Evolutionary conservation across 768 basidiomycete genomes (phyloP), one percentile per base, ranked within the genome.

Genomic region (Phylloporus sp.): DNA sequence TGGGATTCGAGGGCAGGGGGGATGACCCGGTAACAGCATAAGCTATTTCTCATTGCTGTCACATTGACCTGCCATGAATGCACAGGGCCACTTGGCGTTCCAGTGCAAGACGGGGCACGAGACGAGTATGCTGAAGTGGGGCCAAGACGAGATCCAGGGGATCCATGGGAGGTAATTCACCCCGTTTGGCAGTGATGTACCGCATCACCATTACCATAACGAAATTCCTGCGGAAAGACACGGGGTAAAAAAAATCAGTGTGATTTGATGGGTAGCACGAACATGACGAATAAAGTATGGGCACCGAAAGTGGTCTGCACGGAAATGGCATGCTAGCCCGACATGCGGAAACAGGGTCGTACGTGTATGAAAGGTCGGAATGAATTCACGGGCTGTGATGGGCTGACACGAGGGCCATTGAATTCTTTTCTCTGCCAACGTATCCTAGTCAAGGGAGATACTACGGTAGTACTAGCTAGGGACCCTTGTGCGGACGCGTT

Each of bases 261-360:
- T n/a, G n/a, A n/a, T n/a, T n/a, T n/a, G n/a, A n/a, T n/a, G n/a
- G n/a, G n/a, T n/a, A n/a, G n/a, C n/a, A n/a, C n/a, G n/a, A n/a
- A n/a, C n/a, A n/a, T n/a, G n/a, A n/a, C n/a, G n/a, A n/a, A n/a
- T n/a, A n/a, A n/a, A n/a, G 22, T 26, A 28, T 50, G 14, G 38
- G 28, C n/a, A 8, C 40, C 51, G 38, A 27, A 34, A 42, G n/a
- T n/a, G n/a, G n/a, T 34, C 35, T 29, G 46, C 49, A 20, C 47
- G 59, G 57, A 53, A 37, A 37, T 50, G 44, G 57, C 59, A 45
- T 54, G 57, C 29, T 50, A 36, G 21, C 20, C 3, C 29, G 44
- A 47, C 60, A 61, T 34, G 59, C 57, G 52, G 57, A 46, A 54
- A 50, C 51, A 56, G 60, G 52, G 49, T 47, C 46, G 57, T 39